Conservation (phyloP, 2,329 filamentous ascomycete genomes). For the Apiospora arundinis region DNA sequence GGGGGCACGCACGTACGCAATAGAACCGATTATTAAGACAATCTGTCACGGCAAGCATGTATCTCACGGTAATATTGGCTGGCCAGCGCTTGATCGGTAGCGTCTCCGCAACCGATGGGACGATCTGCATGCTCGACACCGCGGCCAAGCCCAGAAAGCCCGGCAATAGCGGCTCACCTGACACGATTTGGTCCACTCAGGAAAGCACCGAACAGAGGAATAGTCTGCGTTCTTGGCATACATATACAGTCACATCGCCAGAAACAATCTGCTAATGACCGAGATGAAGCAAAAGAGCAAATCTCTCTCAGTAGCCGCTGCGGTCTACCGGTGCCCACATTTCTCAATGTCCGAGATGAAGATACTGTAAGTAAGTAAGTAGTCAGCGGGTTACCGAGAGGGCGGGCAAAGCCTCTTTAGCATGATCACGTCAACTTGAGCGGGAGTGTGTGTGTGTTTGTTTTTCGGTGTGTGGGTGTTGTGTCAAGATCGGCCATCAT, state of each 20-base stretch:
- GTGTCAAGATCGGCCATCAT: conserved; percentile 15
- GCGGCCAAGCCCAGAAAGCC: conserved; percentile 18
- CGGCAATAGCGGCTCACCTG: conserved; percentile 35
- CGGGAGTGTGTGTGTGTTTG: background rate
- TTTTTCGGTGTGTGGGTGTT: conserved; percentile 16
- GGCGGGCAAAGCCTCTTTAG: conserved; percentile 5
- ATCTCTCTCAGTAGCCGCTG: background rate
- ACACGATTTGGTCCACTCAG: conserved; percentile 34
- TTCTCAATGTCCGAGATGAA: background rate
- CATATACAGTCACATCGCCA: conserved; percentile 10
- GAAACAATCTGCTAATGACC: conserved; percentile 5
- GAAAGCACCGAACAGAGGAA: conserved; percentile 20
- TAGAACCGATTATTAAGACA: conserved; percentile 12
- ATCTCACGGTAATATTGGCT: conserved; percentile 16
- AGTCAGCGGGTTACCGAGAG: background rate
- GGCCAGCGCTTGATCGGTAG: conserved; percentile 20
- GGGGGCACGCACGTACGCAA: conserved; percentile 8
- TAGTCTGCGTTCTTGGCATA: conserved; percentile 12
- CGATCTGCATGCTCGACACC: conserved; percentile 20
- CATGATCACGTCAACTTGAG: conserved; percentile 4
- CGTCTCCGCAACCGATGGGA: conserved; percentile 22
- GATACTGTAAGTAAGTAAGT: background rate
- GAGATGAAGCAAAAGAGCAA: conserved; percentile 5
- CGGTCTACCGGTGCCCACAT: background rate
- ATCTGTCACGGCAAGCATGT: conserved; percentile 9